Evolutionary conservation across 2,329 filamentous ascomycete genomes (phyloP), one percentile per base, ranked within the genome.

Genomic region (Pseudogymnoascus sp.): DNA sequence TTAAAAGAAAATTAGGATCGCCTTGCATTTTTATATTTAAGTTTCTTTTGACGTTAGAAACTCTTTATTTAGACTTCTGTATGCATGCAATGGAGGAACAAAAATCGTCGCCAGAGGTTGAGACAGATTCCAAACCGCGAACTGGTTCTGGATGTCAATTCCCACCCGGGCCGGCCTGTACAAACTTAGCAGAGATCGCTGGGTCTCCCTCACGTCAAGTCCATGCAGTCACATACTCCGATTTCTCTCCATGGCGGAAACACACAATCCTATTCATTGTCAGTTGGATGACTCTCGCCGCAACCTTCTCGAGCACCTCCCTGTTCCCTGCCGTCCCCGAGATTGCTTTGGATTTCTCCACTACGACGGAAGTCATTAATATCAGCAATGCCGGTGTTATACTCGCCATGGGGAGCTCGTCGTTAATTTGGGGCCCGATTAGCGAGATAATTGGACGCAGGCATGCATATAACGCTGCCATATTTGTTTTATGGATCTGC

Each of bases 271-370:
- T 78, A 41, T 76, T 77, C 65, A 66, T 72, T 10, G 72, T 74
- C 26, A 76, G 74, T 64, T 78, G 75, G 74, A 74, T 76, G 69
- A 74, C 75, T 1, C 68, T 78, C 4, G 69, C 73, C 1, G 70
- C 74, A 6, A 76, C 75, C 39, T 78, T 76, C 65, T 75, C 74
- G n/a, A 75, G 72, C 64, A 77, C 77, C 10, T 75, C 75, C 3
- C 65, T 78, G 16, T 68, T 78, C 11, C 72, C 74, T 19, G 76
- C 75, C 1, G 71, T 70, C 5, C 71, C 71, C 11, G 75, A 78
- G 65, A 78, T 78, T 62, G 72, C 74, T 3, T 59, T 61, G 6
- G 74, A 77, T 7, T 74, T 77, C 62, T 59, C 66, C 10, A 77
- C 74, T 0, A 73, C 72, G 0, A 60, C 68, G 21, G 61, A 69